Percentiles rank a stretch among this genome's conserved stretches.
These are phyloP conservation scores for Coriolopsis trogii DNA, from an alignment of 1,284 basidiomycete genomes.

Conservation along the genomic window DNA sequence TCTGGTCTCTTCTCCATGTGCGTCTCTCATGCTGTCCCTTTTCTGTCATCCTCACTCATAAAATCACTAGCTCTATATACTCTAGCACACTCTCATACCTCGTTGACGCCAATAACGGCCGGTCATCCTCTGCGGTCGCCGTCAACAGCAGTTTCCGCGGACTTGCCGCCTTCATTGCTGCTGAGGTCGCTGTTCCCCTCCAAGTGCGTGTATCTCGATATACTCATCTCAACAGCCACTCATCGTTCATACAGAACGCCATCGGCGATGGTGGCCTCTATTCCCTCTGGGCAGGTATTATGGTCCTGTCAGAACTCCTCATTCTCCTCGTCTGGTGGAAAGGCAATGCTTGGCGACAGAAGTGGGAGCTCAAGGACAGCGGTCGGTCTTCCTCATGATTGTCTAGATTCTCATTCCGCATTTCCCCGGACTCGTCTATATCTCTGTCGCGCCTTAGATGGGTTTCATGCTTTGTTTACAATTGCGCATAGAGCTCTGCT, in stretches of 20 bases:
- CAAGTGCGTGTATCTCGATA: conserved; percentile 44
- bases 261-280: conserved; percentile 78
- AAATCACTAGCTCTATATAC: conserved; percentile 61
- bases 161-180: conserved; percentile 67
- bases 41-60: conserved; percentile 2
- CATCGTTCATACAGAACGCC: conserved; percentile 36
- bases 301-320: conserved; percentile 55
- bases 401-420: too few species aligned
- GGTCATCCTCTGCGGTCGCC: conserved; percentile 71
- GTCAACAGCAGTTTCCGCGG: conserved; percentile 75
- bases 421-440: too few species aligned
- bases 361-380: conserved; percentile 34
- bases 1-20: conserved; percentile 75
- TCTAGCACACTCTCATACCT: conserved; percentile 74
- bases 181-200: conserved; percentile 69
- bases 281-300: conserved; percentile 68
- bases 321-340: conserved; percentile 54
- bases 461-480: background rate
- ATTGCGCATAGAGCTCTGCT: too few species aligned
- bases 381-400: background rate
- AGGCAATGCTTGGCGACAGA: conserved; percentile 44
- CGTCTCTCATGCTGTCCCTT: background rate
- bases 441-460: background rate
- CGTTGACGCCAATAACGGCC: conserved; percentile 77
- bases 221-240: background rate